A percentile compares a stretch with the other conserved stretches of the same genome.
These are phyloP conservation scores for Cercospora zeina DNA, from an alignment of 2,329 filamentous ascomycete genomes.

Conservation along the genomic window DNA sequence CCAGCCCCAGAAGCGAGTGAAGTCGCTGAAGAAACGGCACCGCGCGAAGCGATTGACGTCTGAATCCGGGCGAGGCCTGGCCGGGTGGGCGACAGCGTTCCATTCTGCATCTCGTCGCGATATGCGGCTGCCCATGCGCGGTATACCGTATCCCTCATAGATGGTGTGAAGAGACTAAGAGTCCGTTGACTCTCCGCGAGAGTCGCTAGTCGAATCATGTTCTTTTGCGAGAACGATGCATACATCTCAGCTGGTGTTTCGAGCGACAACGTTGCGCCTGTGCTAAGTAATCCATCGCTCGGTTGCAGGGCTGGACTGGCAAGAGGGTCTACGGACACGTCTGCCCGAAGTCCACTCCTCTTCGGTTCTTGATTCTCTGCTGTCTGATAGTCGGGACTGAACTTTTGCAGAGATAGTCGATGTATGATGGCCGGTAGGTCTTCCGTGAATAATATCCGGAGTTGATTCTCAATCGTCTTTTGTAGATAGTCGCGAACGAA, in stretches of 20 bases:
- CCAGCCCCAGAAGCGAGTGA: slow-evolving; percentile 69
- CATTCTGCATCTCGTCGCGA: slow-evolving; percentile 56
- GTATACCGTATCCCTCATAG: slow-evolving; percentile 87
- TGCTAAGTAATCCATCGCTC: slow-evolving; percentile 66
- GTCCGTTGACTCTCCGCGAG: slow-evolving; percentile 88
- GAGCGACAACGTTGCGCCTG: slow-evolving; percentile 74
- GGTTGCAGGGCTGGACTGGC: slow-evolving; percentile 57
- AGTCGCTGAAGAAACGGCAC: slow-evolving; percentile 36
- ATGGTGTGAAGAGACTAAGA: slow-evolving; percentile 84
- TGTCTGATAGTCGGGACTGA: slow-evolving; percentile 81
- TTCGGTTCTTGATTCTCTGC: slow-evolving; percentile 58
- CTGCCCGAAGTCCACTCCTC: slow-evolving; percentile 44
- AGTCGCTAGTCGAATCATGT: slow-evolving; percentile 76
- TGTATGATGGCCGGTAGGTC: slow-evolving; percentile 96
- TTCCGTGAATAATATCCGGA: slow-evolving; percentile 95
- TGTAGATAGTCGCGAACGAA: slow-evolving; percentile 97
- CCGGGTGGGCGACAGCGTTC: slow-evolving; percentile 45
- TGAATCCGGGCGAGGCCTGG: slow-evolving; percentile 50
- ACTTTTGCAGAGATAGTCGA: slow-evolving; percentile 80
- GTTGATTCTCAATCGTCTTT: slow-evolving; percentile 88
- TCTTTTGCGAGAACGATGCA: slow-evolving; percentile 93
- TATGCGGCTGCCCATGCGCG: slow-evolving; percentile 88
- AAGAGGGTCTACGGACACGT: slow-evolving; percentile 38
- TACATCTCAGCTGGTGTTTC: slow-evolving; percentile 80
- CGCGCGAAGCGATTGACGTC: slow-evolving; percentile 60